Conservation (phyloP, 352 stramenopile species). For the Globisporangium barbulae region DNA sequence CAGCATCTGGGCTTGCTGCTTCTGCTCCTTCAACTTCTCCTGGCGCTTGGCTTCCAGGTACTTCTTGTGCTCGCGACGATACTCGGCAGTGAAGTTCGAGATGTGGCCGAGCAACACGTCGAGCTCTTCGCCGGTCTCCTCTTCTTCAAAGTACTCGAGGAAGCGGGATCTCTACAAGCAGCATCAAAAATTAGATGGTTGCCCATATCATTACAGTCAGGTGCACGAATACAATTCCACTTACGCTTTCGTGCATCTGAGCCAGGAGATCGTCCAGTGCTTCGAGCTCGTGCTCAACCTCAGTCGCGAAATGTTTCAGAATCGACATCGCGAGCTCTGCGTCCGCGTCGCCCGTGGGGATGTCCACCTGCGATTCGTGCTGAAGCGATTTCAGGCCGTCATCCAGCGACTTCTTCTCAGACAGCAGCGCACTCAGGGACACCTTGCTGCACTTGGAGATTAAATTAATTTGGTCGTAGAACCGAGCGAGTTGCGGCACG, state of each 20-base stretch:
- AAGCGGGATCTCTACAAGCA: slow-evolving; percentile 58
- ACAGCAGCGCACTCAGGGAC: slow-evolving; percentile 52
- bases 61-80: slow-evolving; percentile 66
- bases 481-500: slow-evolving; percentile 64
- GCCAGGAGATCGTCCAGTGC: slow-evolving; percentile 46
- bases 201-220: neutral
- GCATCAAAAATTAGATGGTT: neutral
- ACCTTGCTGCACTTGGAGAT: slow-evolving; percentile 75
- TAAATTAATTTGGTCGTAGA: slow-evolving; percentile 76
- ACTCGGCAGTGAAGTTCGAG: slow-evolving; percentile 73
- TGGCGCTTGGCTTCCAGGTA: slow-evolving; percentile 44
- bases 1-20: slow-evolving; percentile 16
- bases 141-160: slow-evolving; percentile 82
- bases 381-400: slow-evolving; percentile 51
- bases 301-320: slow-evolving; percentile 52
- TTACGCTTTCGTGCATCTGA: slow-evolving; percentile 48
- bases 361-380: slow-evolving; percentile 41
- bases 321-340: slow-evolving; percentile 44
- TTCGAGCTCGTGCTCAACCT: slow-evolving; percentile 58
- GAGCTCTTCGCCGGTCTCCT: slow-evolving; percentile 73
- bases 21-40: slow-evolving; percentile 23
- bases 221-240: slow-evolving; percentile 12
- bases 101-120: slow-evolving; percentile 74
- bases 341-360: slow-evolving; percentile 25
- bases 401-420: slow-evolving; percentile 73